Evolutionary conservation across 1,284 basidiomycete genomes (phyloP), one percentile per base, ranked within the genome.

Genomic region (Trichosporon sp.): DNA sequence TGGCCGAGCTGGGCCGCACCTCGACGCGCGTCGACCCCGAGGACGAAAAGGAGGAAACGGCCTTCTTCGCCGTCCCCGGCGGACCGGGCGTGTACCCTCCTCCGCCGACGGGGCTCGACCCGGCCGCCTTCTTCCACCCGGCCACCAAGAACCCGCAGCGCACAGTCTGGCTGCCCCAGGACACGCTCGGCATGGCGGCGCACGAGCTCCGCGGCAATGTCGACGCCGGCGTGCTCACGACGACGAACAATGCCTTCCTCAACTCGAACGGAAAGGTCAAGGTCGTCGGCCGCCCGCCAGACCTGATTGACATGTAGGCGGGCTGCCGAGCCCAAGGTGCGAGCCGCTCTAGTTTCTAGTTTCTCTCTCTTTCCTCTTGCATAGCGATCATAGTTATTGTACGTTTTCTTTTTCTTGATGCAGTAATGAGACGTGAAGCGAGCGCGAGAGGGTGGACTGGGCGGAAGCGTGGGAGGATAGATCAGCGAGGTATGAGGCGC

Each of bases 111-210:
- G 78, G 78, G 11, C 72, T 80, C 63, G 81, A 83, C 69, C 78
- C 77, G 0, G 73, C 79, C 37, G 83, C 85, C 0, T 96, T 95
- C 84, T 90, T 91, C 68, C 93, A 94, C 77, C 93, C 93, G 14
- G 92, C 92, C 10, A 86, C 89, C 11, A 89, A 90, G 67, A 87
- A 90, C 67, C 89, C 90, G 59, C 91, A 93, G 83, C 87, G 89
- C 70, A 86, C 89, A 10, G 85, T 97, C 48, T 97, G 95, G 94
- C 83, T 96, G 67, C 92, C 94, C 12, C 80, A 82, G 65, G 93
- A 96, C 77, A 81, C 86, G 61, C 85, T 91, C 3, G 92, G 92
- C 0, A 77, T 94, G 65, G 88, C 85, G 11, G 86, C 86, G 71
- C 89, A 88, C 72, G 92, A 94, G 84, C 88, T 88, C 75, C 79